Percentiles rank a stretch among this genome's conserved stretches.
These are phyloP conservation scores for Teunomyces gatunensis DNA, from an alignment of 805 yeast species.

Conservation along the genomic window DNA sequence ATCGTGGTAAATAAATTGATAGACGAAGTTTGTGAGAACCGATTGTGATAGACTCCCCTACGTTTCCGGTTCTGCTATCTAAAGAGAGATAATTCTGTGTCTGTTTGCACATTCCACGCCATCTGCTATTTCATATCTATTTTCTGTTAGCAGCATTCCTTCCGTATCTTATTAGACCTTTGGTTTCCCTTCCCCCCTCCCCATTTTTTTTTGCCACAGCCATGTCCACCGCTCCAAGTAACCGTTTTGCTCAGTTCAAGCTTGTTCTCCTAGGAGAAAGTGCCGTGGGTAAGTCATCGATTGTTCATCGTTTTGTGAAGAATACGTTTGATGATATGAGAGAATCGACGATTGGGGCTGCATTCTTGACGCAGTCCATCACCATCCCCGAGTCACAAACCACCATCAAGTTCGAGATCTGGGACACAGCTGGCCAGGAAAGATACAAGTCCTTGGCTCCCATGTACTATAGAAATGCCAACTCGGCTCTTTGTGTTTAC, in stretches of 20 bases:
- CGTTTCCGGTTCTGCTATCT: not conserved
- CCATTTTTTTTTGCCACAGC: slow-evolving; percentile 1
- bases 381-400: slow-evolving; percentile 49
- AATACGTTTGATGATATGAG: slow-evolving; percentile 70
- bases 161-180: too few relatives aligned
- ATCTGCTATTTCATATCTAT: not conserved
- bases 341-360: slow-evolving; percentile 85
- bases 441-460: slow-evolving; percentile 75
- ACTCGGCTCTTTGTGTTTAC: slow-evolving; percentile 75
- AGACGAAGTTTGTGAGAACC: not conserved
- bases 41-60: not conserved
- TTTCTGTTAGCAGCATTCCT: too few relatives aligned
- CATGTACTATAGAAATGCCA: slow-evolving; percentile 79
- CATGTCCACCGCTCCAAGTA: slow-evolving; percentile 8
- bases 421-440: slow-evolving; percentile 90
- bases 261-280: slow-evolving; percentile 78
- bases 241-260: slow-evolving; percentile 52
- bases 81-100: not conserved
- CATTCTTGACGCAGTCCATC: slow-evolving; percentile 69
- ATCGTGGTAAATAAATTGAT: not conserved
- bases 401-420: slow-evolving; percentile 70
- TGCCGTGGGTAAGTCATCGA: slow-evolving; percentile 76
- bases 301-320: slow-evolving; percentile 68
- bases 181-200: not conserved
- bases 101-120: not conserved